Evolutionary conservation across 768 basidiomycete species (phyloP), one percentile per base, ranked within the genome.

Genomic region (Auricularia sp.): DNA sequence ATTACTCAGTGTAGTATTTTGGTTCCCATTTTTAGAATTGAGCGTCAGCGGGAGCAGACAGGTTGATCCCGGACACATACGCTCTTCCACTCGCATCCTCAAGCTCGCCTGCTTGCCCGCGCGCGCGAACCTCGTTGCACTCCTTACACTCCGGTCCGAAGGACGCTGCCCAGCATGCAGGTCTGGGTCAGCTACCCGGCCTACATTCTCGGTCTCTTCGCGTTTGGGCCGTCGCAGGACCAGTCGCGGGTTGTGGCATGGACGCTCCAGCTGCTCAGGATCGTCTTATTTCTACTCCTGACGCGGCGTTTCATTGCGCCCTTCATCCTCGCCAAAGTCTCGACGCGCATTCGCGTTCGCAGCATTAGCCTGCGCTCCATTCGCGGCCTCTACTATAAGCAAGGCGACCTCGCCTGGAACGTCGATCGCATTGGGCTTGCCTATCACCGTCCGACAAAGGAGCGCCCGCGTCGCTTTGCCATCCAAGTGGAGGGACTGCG

Each of bases 361-460:
- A 90, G 87, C 72, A 81, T 91, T 64, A 91, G 90, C 71, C 76
- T 88, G 45, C 83, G 88, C 63, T 92, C 90, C 21, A 84, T 92
- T 66, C 86, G 89, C 63, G 90, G 90, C 39, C 76, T 92, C 24
- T 90, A 87, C 73, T 81, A 89, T 66, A 81, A 83, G 58, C 78
- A 77, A 36, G 85, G 85, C 35, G 74, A 72, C 61, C 76, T 79
- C 63, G 82, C 80, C 34, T 83, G 83, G 76, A 81, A 79, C 36
- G 79, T 87, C n/a, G 88, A 91, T 65, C 85, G 90, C 63, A 82
- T 92, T 58, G 82, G 78, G 21, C 75, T 80, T 54, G 75, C 85
- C 62, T 89, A 85, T 73, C 79, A 81, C 64, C 81, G 78, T 71
- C 77, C 82, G 11, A 79, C 77, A 11, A 74, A 79, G 34, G 76